These are phyloP conservation scores for Cladosporium phlei DNA, from an alignment of 2,329 filamentous ascomycete species.

Conservation along the genomic window DNA sequence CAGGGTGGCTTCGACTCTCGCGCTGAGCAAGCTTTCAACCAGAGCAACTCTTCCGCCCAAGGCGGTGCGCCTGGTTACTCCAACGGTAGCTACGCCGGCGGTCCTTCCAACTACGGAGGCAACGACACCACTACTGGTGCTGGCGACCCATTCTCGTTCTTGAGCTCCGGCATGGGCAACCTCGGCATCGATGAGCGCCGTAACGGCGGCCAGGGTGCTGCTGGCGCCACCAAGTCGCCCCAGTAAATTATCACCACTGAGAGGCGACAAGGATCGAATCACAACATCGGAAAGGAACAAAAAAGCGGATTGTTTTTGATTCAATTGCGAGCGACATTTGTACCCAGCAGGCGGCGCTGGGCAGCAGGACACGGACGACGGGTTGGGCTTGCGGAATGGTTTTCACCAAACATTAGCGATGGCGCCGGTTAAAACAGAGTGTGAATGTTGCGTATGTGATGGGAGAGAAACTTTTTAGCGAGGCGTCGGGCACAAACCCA, in stretches of 20 bases:
- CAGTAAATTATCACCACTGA: constrained; percentile 20
- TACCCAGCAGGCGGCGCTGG: not conserved
- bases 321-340: not conserved
- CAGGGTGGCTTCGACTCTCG: constrained; percentile 82
- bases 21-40: constrained; percentile 83
- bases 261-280: not conserved
- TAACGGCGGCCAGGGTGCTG: constrained; percentile 36
- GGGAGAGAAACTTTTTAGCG: constrained; percentile 7
- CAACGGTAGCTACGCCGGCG: constrained; percentile 47
- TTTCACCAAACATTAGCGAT: constrained; percentile 12
- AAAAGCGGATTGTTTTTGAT: constrained; percentile 3
- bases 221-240: constrained; percentile 28
- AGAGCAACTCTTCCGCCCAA: constrained; percentile 70
- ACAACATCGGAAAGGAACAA: not conserved
- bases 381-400: constrained; percentile 5
- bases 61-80: constrained; percentile 55
- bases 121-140: constrained; percentile 47
- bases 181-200: constrained; percentile 62
- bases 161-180: constrained; percentile 67
- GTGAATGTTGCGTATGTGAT: no score
- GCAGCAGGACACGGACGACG: not conserved
- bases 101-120: constrained; percentile 43
- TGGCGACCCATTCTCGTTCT: constrained; percentile 74
- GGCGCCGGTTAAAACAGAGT: constrained; percentile 8
- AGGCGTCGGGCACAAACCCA: constrained; percentile 9